These are phyloP conservation scores for Globisporangium echinulatum DNA, from an alignment of 352 stramenopile genomes.

Conservation along the genomic window DNA sequence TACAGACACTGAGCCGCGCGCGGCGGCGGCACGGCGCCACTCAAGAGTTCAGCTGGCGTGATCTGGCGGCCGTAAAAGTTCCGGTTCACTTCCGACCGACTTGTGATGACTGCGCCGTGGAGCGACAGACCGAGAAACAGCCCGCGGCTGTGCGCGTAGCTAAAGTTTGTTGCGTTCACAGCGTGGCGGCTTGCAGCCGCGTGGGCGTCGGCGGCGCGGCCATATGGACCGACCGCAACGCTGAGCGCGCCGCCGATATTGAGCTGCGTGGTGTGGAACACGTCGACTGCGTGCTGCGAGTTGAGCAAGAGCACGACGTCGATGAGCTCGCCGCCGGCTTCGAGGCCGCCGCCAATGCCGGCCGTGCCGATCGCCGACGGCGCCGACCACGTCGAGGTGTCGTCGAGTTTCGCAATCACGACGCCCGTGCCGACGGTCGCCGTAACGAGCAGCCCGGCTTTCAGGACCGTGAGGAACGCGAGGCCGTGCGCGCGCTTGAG, in stretches of 20 bases:
- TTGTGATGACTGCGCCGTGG: constrained; percentile 89
- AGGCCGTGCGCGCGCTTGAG: constrained; percentile 78
- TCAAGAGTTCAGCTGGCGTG: constrained; percentile 73
- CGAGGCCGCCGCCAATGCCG: constrained; percentile 80
- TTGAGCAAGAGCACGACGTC: constrained; percentile 95
- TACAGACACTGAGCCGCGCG: constrained; percentile 71
- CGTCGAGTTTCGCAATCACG: constrained; percentile 85
- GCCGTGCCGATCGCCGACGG: constrained; percentile 91
- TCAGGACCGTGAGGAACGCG: constrained; percentile 82
- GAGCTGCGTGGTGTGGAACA: constrained; percentile 87
- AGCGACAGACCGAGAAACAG: constrained; percentile 92
- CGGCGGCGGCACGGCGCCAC: constrained; percentile 42
- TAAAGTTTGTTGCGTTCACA: constrained; percentile 88
- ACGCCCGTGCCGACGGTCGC: constrained; percentile 81
- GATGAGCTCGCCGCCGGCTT: constrained; percentile 89
- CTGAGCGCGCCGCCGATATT: constrained; percentile 91
- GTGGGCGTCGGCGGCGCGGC: constrained; percentile 76
- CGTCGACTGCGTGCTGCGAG: constrained; percentile 86
- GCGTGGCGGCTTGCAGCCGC: constrained; percentile 64
- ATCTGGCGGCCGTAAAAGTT: constrained; percentile 92
- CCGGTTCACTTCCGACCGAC: constrained; percentile 89
- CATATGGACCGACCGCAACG: constrained; percentile 87
- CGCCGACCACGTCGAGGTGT: constrained; percentile 82
- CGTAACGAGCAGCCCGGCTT: constrained; percentile 77
- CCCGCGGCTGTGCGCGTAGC: constrained; percentile 90